phyloP scores from a whole-genome alignment of 768 basidiomycete genomes.

The Peribolospora baueri region DNA sequence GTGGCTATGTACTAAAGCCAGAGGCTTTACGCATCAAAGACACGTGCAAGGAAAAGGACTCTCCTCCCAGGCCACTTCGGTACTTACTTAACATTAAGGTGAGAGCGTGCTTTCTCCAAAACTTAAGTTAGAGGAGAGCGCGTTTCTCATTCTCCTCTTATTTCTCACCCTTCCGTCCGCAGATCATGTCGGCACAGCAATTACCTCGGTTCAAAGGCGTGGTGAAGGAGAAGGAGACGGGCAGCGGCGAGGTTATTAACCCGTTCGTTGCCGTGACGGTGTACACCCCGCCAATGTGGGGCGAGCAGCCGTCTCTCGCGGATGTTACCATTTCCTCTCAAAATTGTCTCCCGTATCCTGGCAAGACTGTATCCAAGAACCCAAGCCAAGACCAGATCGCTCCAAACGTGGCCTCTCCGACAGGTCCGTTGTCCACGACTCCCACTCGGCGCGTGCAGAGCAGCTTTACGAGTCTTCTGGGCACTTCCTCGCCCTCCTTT shows the following conservation, averaged over 20 bases:
- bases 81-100: constrained; percentile 45
- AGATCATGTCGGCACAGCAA: constrained; percentile 73
- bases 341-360: no score
- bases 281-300: constrained; percentile 46
- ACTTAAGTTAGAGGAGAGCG: background rate
- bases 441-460: no score
- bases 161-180: background rate
- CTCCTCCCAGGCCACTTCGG: constrained; percentile 29
- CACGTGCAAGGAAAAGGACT: constrained; percentile 29
- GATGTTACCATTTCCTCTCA: constrained; percentile 14
- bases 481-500: no score
- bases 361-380: no score
- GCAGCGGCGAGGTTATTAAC: constrained; percentile 34
- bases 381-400: constrained; percentile 3
- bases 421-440: background rate
- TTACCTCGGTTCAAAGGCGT: constrained; percentile 37
- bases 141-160: background rate
- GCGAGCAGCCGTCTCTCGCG: no score
- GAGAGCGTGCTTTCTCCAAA: constrained; percentile 8
- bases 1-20: constrained; percentile 79
- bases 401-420: constrained; percentile 1
- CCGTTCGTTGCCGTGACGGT: constrained; percentile 63
- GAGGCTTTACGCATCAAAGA: constrained; percentile 34
- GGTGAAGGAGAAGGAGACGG: constrained; percentile 31
- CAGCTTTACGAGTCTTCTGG: no score